Conservation (phyloP, 1,284 basidiomycete species). For the Boletus albobrunnescens region DNA sequence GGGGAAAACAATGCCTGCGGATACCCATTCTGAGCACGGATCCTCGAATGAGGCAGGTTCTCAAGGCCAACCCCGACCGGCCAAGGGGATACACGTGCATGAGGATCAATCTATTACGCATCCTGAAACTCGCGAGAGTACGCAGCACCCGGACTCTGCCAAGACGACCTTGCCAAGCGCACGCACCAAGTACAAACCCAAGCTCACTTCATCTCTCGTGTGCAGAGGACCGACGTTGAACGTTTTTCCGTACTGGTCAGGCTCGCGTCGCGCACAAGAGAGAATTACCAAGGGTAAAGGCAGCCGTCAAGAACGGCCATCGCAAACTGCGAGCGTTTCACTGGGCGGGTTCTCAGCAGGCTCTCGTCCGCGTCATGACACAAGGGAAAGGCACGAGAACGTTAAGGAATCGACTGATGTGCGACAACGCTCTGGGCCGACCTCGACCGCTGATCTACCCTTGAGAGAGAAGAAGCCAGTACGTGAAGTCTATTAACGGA, state of each 20-base stretch:
- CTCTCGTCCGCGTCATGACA: constrained; percentile 2
- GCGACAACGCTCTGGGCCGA: constrained; percentile 15
- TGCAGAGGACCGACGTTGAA: constrained; percentile 19
- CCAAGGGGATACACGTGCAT: constrained; percentile 3
- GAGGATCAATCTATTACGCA: constrained; percentile 3
- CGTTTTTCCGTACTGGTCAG: constrained; percentile 21
- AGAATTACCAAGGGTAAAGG: constrained; percentile 10
- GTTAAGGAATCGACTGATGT: not conserved
- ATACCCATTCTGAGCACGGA: constrained; percentile 13
- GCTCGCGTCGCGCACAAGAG: constrained; percentile 10
- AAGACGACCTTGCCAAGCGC: constrained; percentile 20
- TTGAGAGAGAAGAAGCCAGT: constrained; percentile 29
- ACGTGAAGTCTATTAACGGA: constrained; percentile 29
- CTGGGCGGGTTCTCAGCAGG: constrained; percentile 5
- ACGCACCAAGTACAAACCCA: constrained; percentile 31
- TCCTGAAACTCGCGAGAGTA: constrained; percentile 10
- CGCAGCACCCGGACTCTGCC: constrained; percentile 3
- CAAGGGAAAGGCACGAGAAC: constrained; percentile 1
- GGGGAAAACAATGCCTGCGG: constrained; percentile 19
- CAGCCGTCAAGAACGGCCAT: constrained; percentile 5
- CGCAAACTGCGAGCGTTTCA: constrained; percentile 2
- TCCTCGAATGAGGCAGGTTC: constrained; percentile 19
- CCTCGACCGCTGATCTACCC: constrained; percentile 24
- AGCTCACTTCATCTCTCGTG: constrained; percentile 4
- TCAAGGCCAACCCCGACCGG: constrained; percentile 2